Percentiles rank a stretch among this genome's conserved stretches.
Conservation (phyloP, 75 land plant species). For the Pseudotsuga menziesii region DNA sequence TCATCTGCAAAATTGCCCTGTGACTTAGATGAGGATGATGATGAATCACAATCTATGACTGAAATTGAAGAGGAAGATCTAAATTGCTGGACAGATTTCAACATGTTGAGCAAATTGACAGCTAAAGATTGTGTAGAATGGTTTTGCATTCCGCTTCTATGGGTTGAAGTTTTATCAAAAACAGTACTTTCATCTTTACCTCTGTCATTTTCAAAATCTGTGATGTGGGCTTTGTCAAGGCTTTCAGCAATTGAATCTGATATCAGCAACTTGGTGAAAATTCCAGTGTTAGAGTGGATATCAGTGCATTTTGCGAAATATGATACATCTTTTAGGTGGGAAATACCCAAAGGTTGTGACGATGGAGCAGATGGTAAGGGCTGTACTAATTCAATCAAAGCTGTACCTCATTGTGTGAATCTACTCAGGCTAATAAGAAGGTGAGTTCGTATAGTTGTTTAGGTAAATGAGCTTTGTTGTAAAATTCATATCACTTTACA, state of each 20-base stretch:
- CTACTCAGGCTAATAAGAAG: conserved; percentile 62
- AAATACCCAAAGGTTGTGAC: conserved; percentile 79
- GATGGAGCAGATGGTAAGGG: conserved; percentile 70
- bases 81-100: conserved; percentile 56
- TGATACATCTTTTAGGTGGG: conserved; percentile 60
- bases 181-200: conserved; percentile 48
- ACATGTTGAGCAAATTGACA: conserved; percentile 38
- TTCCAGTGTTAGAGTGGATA: conserved; percentile 47
- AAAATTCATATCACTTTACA: neutral
- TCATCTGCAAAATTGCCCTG: neutral
- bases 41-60: conserved; percentile 15
- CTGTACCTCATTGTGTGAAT: conserved; percentile 35
- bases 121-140: conserved; percentile 53
- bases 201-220: conserved; percentile 78
- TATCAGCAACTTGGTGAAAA: conserved; percentile 17
- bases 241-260: conserved; percentile 49
- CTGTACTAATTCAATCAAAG: conserved; percentile 56
- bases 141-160: conserved; percentile 86
- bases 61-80: conserved; percentile 37
- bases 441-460: conserved; percentile 19
- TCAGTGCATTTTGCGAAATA: conserved; percentile 32
- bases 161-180: conserved; percentile 65
- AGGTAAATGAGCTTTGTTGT: neutral
- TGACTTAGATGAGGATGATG: conserved; percentile 24
- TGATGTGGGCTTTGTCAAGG: conserved; percentile 72